phyloP scores from a whole-genome alignment of 208 protist genomes.

The Leishmania amazonensis region DNA sequence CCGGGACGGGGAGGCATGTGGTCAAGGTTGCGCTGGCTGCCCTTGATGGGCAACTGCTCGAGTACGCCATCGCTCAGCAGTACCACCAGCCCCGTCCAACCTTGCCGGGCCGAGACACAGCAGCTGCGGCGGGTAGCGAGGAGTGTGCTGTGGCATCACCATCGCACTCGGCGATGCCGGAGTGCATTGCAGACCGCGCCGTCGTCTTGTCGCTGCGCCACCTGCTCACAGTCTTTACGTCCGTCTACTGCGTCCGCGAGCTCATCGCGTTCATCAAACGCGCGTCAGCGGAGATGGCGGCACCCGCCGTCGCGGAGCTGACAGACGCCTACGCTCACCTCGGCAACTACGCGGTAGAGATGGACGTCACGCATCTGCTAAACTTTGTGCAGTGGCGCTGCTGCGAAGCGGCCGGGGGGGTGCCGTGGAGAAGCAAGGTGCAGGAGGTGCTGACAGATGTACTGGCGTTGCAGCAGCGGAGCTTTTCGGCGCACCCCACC shows the following conservation, averaged over 20 bases:
- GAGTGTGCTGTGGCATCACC: slow-evolving; percentile 1
- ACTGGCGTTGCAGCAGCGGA: slow-evolving; percentile 21
- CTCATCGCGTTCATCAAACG: slow-evolving; percentile 29
- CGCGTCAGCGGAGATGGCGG: slow-evolving; percentile 10
- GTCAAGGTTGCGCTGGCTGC: slow-evolving; percentile 52
- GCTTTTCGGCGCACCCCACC: slow-evolving; percentile 26
- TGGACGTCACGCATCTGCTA: slow-evolving; percentile 75
- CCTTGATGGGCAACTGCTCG: slow-evolving; percentile 53
- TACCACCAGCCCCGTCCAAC: slow-evolving; percentile 28
- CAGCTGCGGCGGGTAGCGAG: background rate
- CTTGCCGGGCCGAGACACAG: background rate
- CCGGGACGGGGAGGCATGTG: slow-evolving; percentile 15
- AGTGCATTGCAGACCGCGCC: slow-evolving; percentile 38
- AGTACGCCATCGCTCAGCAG: slow-evolving; percentile 57
- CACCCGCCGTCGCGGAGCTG: slow-evolving; percentile 16
- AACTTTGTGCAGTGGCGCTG: slow-evolving; percentile 42
- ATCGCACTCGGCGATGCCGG: slow-evolving; percentile 22
- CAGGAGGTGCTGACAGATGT: slow-evolving; percentile 24
- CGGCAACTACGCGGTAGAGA: slow-evolving; percentile 59
- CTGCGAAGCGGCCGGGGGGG: slow-evolving; percentile 1
- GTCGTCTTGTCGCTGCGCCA: slow-evolving; percentile 54
- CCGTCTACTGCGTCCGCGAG: slow-evolving; percentile 47
- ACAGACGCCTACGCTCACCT: slow-evolving; percentile 26
- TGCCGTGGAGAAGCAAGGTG: slow-evolving; percentile 8
- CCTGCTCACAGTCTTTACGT: slow-evolving; percentile 58